Evolutionary conservation across 331 rosid species (phyloP).

Genomic region (Saraca asoca): DNA sequence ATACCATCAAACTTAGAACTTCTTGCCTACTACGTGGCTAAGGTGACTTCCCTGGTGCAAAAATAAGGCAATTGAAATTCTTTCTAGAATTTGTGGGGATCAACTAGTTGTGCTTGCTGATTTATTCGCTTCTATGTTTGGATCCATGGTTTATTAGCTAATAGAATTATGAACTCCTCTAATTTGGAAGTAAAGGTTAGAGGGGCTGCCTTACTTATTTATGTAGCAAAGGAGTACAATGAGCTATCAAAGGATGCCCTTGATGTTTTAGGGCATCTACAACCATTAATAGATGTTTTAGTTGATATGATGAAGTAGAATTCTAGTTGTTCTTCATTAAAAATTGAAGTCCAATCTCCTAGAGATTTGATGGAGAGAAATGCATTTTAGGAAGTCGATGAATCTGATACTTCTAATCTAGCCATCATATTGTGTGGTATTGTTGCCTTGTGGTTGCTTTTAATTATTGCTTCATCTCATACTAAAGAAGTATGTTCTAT

Average conservation of each 20-base stretch:
- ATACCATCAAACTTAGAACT: constrained; percentile 70
- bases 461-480: too few species aligned
- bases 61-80: constrained; percentile 86
- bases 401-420: constrained; percentile 62
- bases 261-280: constrained; percentile 57
- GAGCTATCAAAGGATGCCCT: constrained; percentile 68
- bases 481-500: too few species aligned
- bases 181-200: too few species aligned
- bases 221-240: constrained; percentile 70
- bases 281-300: constrained; percentile 64
- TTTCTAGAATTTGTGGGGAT: too few species aligned
- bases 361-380: constrained; percentile 73
- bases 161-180: too few species aligned
- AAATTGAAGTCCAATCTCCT: constrained; percentile 68
- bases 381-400: constrained; percentile 68
- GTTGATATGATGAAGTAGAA: constrained; percentile 72
- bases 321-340: constrained; percentile 54
- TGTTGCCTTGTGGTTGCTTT: too few species aligned
- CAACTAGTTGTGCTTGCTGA: too few species aligned
- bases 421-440: constrained; percentile 60
- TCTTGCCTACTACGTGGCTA: constrained; percentile 73
- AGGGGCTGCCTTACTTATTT: too few species aligned
- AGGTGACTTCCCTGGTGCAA: constrained; percentile 78
- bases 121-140: too few species aligned
- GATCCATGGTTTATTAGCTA: too few species aligned